A percentile compares a stretch with the other conserved stretches of the same genome.
Conservation (phyloP, 106 monocot genomes). For the Dendrobium chrysotoxum region DNA sequence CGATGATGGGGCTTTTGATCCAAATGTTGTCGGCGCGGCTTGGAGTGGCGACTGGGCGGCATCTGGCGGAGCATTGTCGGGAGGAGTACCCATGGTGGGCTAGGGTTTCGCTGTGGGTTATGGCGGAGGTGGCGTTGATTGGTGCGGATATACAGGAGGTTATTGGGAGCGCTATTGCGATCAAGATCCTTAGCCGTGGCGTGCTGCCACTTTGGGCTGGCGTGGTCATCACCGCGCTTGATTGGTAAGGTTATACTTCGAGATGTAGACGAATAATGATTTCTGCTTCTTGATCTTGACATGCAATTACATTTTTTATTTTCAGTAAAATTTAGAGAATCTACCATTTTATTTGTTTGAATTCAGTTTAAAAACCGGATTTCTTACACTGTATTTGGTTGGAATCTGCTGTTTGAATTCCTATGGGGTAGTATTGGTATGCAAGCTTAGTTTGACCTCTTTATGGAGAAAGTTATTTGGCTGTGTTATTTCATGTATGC, state of each 20-base stretch:
- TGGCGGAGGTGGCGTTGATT: constrained; percentile 71
- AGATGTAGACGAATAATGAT: neutral
- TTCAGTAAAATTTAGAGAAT: neutral
- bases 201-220: constrained; percentile 59
- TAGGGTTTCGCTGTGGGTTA: constrained; percentile 50
- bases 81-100: constrained; percentile 72
- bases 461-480: neutral
- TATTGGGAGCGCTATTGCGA: constrained; percentile 71
- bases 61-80: constrained; percentile 72
- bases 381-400: neutral
- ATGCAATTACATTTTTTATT: neutral
- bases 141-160: constrained; percentile 84
- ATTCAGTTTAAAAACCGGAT: neutral
- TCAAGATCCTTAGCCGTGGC: constrained; percentile 56
- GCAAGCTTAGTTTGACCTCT: neutral
- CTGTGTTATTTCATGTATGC: neutral
- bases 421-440: neutral
- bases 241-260: constrained; percentile 37
- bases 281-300: no score
- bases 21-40: constrained; percentile 60
- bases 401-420: neutral
- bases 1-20: constrained; percentile 60
- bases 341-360: neutral
- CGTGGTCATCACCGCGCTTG: constrained; percentile 59
- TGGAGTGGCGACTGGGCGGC: constrained; percentile 62